Evolutionary conservation across 257 asterid species (phyloP), one percentile per base, ranked within the genome.

Genomic region (Penstemon barbatus): DNA sequence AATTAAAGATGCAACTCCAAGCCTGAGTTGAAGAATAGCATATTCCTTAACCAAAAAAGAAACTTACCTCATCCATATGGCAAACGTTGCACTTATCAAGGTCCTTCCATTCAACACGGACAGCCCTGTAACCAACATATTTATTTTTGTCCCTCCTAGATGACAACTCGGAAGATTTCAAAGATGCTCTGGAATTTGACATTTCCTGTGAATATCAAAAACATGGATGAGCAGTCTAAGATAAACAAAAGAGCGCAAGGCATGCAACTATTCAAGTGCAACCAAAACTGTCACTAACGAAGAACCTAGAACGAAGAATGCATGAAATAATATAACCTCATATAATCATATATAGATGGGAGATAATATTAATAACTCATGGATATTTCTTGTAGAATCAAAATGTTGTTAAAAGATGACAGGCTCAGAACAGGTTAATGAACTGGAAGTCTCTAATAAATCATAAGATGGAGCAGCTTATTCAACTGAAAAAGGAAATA

Each of bases 41-140:
- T 38, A 41, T 55, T 51, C 70, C 55, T 43, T 57, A 49, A 56
- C 36, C 10, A 69, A 67, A 64, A 54, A 60, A 65, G 71, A 71
- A 77, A 38, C 70, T 65, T 68, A 93, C 99, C 96, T 94, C 99
- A 65, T 94, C 99, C 99, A 94, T 94, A 78, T 91, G 96, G 83
- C 99, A 94, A 50, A 94, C 99, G 69, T 89, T 87, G 85, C 99
- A 94, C 81, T 91, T 94, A 75, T 94, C 99, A 74, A 94, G 97
- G 83, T 94, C 99, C 71, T 83, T 87, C 99, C 99, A 94, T 52
- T 82, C 90, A 76, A 91, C 96, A 48, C 82, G 86, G 74, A 94
- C 97, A 67, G 90, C 83, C 70, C 97, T 83, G 82, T 83, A 85
- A 64, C 92, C 89, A 74, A 61, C 78, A 77, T 89, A 80, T 61